phyloP scores from a whole-genome alignment of 176 grass and related monocot genomes.

The Rhipidocladum racemiflorum region DNA sequence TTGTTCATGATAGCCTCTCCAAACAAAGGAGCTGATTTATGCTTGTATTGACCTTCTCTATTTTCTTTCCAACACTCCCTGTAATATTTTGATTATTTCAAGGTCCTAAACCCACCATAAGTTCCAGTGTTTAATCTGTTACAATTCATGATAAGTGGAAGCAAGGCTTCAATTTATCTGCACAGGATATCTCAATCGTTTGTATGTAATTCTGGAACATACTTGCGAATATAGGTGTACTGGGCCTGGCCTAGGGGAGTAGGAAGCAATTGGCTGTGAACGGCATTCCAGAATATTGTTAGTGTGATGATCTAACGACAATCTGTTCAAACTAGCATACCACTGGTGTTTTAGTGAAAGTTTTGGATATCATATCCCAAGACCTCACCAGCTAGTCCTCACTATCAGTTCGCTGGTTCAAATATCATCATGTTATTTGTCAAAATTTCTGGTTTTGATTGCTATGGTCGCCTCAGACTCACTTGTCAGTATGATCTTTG shows the following conservation, averaged over 20 bases:
- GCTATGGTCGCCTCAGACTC: too few species aligned
- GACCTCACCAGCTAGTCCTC: not conserved
- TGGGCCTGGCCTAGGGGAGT: too few species aligned
- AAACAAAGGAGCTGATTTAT: constrained; percentile 1
- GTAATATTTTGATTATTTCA: not conserved
- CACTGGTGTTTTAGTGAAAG: not conserved
- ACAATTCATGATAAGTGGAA: too few species aligned
- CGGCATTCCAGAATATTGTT: too few species aligned
- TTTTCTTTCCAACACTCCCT: constrained; percentile 1
- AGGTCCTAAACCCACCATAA: not conserved
- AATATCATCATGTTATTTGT: constrained; percentile 2
- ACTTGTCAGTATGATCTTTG: constrained; percentile 5
- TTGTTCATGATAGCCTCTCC: constrained; percentile 3
- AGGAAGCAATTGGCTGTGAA: too few species aligned
- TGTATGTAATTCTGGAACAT: too few species aligned
- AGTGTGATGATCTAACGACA: too few species aligned
- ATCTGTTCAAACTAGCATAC: constrained; percentile 7
- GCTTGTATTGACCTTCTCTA: not conserved
- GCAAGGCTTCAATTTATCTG: too few species aligned
- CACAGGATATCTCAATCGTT: too few species aligned
- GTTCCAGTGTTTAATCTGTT: too few species aligned
- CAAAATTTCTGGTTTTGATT: constrained; percentile 15
- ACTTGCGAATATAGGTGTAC: too few species aligned
- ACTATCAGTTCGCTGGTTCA: not conserved
- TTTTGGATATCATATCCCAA: constrained; percentile 15